phyloP scores from a whole-genome alignment of 371 early-diverging fungal species.

The Syncephalastrum monosporum region DNA sequence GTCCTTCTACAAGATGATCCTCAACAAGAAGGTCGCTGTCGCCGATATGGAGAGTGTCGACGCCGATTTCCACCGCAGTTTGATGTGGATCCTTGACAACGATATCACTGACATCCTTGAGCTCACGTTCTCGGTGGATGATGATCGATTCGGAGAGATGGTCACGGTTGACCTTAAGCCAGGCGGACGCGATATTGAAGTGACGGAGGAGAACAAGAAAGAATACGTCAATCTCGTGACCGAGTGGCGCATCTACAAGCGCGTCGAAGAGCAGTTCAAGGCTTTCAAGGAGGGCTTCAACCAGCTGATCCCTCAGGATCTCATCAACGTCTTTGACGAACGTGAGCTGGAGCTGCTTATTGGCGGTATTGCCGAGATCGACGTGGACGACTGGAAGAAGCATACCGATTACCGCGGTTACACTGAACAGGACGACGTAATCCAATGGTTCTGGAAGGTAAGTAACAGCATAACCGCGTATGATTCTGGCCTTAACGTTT shows the following conservation, averaged over 20 bases:
- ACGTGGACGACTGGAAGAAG: conserved; percentile 99
- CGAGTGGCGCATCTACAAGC: conserved; percentile 81
- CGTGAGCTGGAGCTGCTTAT: conserved; percentile 97
- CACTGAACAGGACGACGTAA: conserved; percentile 91
- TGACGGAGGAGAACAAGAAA: conserved; percentile 95
- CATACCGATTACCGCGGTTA: conserved; percentile 98
- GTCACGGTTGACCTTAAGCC: conserved; percentile 89
- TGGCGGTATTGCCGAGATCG: conserved; percentile 98
- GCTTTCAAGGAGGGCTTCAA: conserved; percentile 95
- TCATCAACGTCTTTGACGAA: conserved; percentile 96
- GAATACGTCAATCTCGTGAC: conserved; percentile 92
- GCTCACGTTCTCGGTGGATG: conserved; percentile 89
- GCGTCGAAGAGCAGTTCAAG: conserved; percentile 93
- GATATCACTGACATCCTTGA: conserved; percentile 87
- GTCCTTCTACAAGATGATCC: conserved; percentile 95
- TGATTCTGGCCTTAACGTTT: background rate
- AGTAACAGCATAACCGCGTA: background rate
- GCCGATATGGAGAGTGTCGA: conserved; percentile 97
- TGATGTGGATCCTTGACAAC: conserved; percentile 95
- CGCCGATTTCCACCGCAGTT: conserved; percentile 86
- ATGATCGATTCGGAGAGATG: conserved; percentile 91
- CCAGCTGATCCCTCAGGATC: conserved; percentile 92
- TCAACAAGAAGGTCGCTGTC: conserved; percentile 83
- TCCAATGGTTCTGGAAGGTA: conserved; percentile 98
- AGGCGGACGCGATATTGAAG: conserved; percentile 87